Conservation (phyloP, 2,329 filamentous ascomycete genomes). For the Hypoxylon rubiginosum region DNA sequence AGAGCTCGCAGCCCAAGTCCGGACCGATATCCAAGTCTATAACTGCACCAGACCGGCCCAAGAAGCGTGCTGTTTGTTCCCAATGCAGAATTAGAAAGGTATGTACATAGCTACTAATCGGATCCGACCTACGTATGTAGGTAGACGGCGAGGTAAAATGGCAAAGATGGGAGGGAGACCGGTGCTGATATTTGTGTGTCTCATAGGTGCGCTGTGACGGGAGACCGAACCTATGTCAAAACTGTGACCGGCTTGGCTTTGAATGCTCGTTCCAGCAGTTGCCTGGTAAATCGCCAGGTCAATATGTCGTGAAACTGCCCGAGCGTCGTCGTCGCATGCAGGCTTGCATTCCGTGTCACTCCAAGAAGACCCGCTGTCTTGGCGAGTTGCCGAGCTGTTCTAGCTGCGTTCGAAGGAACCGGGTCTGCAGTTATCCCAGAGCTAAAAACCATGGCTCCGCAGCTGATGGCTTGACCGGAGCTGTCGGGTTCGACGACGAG, state of each 20-base stretch:
- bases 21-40: slow-evolving; percentile 12
- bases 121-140: neutral
- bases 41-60: slow-evolving; percentile 24
- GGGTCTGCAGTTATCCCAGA: slow-evolving; percentile 47
- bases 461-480: neutral
- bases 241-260: slow-evolving; percentile 53
- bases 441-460: slow-evolving; percentile 25
- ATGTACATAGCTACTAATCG: neutral
- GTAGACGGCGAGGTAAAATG: neutral
- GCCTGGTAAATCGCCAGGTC: slow-evolving; percentile 38
- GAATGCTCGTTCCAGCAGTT: slow-evolving; percentile 53
- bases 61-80: slow-evolving; percentile 47
- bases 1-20: slow-evolving; percentile 17
- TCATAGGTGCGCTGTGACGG: slow-evolving; percentile 51
- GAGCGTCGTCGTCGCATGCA: slow-evolving; percentile 50
- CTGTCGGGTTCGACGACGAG: slow-evolving; percentile 4
- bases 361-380: slow-evolving; percentile 51
- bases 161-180: neutral
- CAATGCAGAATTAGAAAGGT: slow-evolving; percentile 51
- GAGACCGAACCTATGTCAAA: slow-evolving; percentile 48
- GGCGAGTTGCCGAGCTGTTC: slow-evolving; percentile 51
- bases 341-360: slow-evolving; percentile 50
- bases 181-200: neutral
- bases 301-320: slow-evolving; percentile 47
- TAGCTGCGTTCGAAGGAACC: slow-evolving; percentile 47